These are phyloP conservation scores for Sporothrix mexicana DNA, from an alignment of 2,329 filamentous ascomycete genomes.

Conservation along the genomic window DNA sequence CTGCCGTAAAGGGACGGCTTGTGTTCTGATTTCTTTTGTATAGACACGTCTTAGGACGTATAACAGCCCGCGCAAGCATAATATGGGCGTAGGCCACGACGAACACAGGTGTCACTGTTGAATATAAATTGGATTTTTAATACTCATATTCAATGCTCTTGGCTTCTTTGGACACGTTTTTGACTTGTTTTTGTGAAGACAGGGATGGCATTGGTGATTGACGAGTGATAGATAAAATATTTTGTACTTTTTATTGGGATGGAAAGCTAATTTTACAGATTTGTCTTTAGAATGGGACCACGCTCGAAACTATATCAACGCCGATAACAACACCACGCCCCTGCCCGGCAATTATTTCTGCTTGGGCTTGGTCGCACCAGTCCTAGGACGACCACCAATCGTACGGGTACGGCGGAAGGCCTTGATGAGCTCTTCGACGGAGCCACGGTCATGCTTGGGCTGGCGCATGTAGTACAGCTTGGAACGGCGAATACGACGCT, in stretches of 20 bases:
- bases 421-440: slow-evolving; percentile 78
- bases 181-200: too few species aligned
- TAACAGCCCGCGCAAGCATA: too few species aligned
- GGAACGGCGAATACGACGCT: slow-evolving; percentile 84
- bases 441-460: slow-evolving; percentile 85
- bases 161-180: not conserved
- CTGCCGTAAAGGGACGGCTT: not conserved
- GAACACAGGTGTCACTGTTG: not conserved
- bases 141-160: not conserved
- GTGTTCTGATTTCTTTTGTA: not conserved
- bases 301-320: not conserved
- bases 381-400: slow-evolving; percentile 42
- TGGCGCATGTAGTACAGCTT: slow-evolving; percentile 90
- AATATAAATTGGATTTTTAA: not conserved
- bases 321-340: not conserved
- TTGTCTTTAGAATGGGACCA: not conserved
- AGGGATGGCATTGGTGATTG: not conserved
- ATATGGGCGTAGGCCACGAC: not conserved
- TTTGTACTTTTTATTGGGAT: slow-evolving; percentile 17
- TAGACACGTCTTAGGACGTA: slow-evolving; percentile 2
- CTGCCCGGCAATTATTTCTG: not conserved
- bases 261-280: slow-evolving; percentile 25
- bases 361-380: slow-evolving; percentile 28
- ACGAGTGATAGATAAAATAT: too few species aligned
- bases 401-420: slow-evolving; percentile 57